A percentile compares a stretch with the other conserved stretches of the same genome.
Evolutionary conservation across 371 early-diverging fungal species (phyloP).

Genomic region (Rhizopus sp.): DNA sequence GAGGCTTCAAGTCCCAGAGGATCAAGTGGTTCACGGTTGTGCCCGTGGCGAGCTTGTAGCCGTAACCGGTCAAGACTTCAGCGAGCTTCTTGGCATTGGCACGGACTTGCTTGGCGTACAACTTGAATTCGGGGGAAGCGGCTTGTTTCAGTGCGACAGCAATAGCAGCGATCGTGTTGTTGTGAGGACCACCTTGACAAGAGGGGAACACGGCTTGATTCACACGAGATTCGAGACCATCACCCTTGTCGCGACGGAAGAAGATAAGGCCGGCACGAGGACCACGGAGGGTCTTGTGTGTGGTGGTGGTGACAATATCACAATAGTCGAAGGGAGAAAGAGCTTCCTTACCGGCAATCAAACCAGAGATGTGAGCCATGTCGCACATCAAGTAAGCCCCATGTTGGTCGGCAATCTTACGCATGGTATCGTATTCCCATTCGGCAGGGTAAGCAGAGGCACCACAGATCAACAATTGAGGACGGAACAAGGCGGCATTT

Average conservation of each 20-base stretch:
- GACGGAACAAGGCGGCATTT: constrained; percentile 92
- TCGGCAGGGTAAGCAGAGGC: constrained; percentile 79
- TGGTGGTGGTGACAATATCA: constrained; percentile 99
- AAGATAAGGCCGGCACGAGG: constrained; percentile 99
- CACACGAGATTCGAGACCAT: constrained; percentile 92
- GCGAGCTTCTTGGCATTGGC: constrained; percentile 91
- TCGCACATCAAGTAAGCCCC: constrained; percentile 97
- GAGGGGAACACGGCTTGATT: constrained; percentile 99
- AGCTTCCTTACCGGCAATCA: constrained; percentile 88
- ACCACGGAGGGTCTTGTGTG: constrained; percentile 99
- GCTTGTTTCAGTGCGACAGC: constrained; percentile 97
- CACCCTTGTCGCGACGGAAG: constrained; percentile 83
- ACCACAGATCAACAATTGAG: constrained; percentile 98
- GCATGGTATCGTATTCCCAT: constrained; percentile 96
- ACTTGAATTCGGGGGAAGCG: constrained; percentile 81
- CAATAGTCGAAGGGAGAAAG: constrained; percentile 94
- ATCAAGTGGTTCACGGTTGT: constrained; percentile 96
- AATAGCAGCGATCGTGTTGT: constrained; percentile 98
- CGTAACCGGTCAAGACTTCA: constrained; percentile 64
- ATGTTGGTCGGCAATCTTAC: constrained; percentile 90
- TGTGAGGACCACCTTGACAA: constrained; percentile 99
- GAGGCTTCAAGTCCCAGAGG: constrained; percentile 82
- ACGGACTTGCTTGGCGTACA: constrained; percentile 90
- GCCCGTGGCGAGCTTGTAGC: constrained; percentile 89
- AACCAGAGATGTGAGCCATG: constrained; percentile 97